Conservation (phyloP, 257 asterid genomes). For the Fraxinus excelsior region DNA sequence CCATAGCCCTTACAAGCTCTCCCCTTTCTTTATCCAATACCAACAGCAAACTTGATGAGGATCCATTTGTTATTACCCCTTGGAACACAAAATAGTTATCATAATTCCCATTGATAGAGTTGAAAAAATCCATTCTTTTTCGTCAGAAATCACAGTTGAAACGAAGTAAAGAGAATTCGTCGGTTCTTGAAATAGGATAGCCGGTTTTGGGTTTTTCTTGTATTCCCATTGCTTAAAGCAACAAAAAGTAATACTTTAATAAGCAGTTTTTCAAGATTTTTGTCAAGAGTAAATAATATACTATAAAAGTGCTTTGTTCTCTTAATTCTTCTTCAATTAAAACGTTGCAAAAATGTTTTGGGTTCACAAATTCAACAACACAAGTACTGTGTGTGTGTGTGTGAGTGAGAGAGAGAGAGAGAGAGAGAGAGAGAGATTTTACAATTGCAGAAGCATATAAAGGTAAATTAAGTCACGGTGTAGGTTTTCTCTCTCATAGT, state of each 20-base stretch:
- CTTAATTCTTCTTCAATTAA: not conserved
- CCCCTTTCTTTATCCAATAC: constrained; percentile 61
- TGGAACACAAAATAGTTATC: constrained; percentile 43
- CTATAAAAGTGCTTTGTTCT: not conserved
- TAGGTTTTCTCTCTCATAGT: too few relatives aligned
- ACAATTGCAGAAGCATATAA: too few relatives aligned
- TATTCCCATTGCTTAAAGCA: constrained; percentile 33
- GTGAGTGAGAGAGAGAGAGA: not conserved
- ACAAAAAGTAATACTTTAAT: not conserved
- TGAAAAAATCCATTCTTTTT: constrained; percentile 43
- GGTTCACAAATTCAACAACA: not conserved
- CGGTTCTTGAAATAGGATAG: constrained; percentile 23
- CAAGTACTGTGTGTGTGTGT: not conserved
- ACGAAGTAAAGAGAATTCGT: constrained; percentile 29
- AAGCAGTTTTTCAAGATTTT: not conserved
- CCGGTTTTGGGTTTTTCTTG: not conserved
- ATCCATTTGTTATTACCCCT: constrained; percentile 40
- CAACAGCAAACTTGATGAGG: constrained; percentile 46
- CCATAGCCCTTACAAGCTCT: constrained; percentile 59
- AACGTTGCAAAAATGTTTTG: not conserved
- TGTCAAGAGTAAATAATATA: not conserved
- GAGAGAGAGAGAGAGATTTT: too few relatives aligned
- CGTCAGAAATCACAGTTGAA: constrained; percentile 17
- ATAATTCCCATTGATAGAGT: constrained; percentile 38
- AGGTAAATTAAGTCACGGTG: too few relatives aligned